Evolutionary conservation across 2,329 filamentous ascomycete genomes (phyloP), one percentile per base, ranked within the genome.

Genomic region (Bertia moriformis): DNA sequence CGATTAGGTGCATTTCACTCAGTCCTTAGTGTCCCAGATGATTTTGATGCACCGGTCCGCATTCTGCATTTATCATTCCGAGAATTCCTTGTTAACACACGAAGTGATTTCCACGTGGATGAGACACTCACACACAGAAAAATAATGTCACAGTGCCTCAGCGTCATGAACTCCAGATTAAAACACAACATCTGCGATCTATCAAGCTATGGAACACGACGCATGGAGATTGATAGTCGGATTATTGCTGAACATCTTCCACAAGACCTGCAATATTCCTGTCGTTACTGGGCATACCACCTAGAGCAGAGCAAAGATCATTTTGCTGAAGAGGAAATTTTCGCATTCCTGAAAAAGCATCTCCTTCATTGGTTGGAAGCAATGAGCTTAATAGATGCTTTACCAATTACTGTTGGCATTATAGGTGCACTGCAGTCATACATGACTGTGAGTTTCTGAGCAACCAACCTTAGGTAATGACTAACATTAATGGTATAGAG

Each of bases 41-140:
- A 35, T 18, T 18, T 7, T 10, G 41, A 40, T 20, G n/a, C n/a
- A 4, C 47, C 48, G 18, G 39, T 54, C 15, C 38, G 45, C 29
- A 36, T 48, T 15, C 41, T 52, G 7, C 51, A 53, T 40, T 24
- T 44, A n/a, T 53, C 50, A 4, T 53, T 53, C 40, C 43, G 44
- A 4, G 50, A 51, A 17, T 53, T 51, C 36, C 46, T 52, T 7
- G 39, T 53, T 12, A 38, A 24, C 7, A 38, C 19, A 20, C 10
- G 12, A 19, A 24, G 37, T n/a, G 19, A 13, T 7, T 47, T 50
- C 39, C 38, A 29, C 37, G 40, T 51, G 18, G 41, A 47, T 40
- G 43, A 45, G 29, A 14, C 24, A 4, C 41, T 4, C 17, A 19
- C 10, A 39, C 22, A 32, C 37, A 37, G 33, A 41, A 40, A 30